Evolutionary conservation across 129 eudicot species (phyloP).

Genomic region (Chrysanthemum seticuspe): DNA sequence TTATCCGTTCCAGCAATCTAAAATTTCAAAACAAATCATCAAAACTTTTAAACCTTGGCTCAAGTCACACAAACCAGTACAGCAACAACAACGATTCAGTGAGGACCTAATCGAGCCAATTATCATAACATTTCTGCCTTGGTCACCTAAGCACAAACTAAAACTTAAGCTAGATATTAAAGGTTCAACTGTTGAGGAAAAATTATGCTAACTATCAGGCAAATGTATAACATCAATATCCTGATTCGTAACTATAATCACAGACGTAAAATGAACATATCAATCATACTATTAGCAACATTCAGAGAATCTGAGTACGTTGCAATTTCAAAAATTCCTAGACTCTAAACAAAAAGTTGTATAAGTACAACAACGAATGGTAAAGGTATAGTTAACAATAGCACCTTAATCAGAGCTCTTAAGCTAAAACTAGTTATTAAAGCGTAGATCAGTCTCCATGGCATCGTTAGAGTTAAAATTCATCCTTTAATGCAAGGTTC

Average conservation of each 20-base stretch:
- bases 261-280: too few species aligned
- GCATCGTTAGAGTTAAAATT: too few species aligned
- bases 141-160: too few species aligned
- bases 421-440: not conserved
- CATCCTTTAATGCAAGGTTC: too few species aligned
- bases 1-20: slow-evolving; percentile 85
- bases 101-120: not conserved
- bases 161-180: not conserved
- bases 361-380: too few species aligned
- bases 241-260: too few species aligned
- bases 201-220: too few species aligned
- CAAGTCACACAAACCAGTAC: not conserved
- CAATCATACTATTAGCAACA: not conserved
- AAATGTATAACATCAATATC: too few species aligned
- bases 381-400: too few species aligned
- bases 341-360: not conserved
- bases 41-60: slow-evolving; percentile 4
- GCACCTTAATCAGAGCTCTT: not conserved
- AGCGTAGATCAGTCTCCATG: not conserved
- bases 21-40: slow-evolving; percentile 15
- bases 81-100: not conserved
- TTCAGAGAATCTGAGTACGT: slow-evolving; percentile 2
- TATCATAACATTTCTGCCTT: not conserved
- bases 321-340: slow-evolving; percentile 14
- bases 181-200: not conserved